A percentile compares a stretch with the other conserved stretches of the same genome.
phyloP scores from a whole-genome alignment of 352 stramenopile genomes.

The Phytophthora podocarpi region DNA sequence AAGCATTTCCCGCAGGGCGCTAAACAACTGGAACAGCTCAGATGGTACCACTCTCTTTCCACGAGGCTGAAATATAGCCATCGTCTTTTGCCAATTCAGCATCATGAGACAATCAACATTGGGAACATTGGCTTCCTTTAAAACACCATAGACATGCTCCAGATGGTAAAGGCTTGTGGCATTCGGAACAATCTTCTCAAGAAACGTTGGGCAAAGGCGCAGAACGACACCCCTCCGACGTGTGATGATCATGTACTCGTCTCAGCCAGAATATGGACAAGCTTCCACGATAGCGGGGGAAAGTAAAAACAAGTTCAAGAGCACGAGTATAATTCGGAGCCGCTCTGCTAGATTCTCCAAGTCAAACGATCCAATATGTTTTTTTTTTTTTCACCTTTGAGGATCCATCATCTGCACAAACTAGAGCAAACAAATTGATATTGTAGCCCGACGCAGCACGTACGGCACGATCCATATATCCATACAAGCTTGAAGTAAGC shows the following conservation, averaged over 20 bases:
- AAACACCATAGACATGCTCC: constrained; percentile 3
- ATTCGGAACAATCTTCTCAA: constrained; percentile 16
- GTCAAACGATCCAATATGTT: constrained; percentile 9
- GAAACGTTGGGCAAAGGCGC: constrained; percentile 5
- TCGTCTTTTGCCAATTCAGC: constrained; percentile 1
- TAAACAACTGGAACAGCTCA: constrained; percentile 12
- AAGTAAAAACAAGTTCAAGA: constrained; percentile 27
- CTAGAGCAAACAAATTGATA: constrained; percentile 13
- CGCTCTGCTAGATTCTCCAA: constrained; percentile 10
- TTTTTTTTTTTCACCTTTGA: background rate
- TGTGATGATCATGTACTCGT: constrained; percentile 4
- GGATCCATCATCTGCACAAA: too few relatives aligned
- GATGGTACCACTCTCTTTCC: constrained; percentile 5
- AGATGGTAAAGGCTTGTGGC: background rate
- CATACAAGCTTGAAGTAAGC: constrained; percentile 15
- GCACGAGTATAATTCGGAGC: constrained; percentile 11
- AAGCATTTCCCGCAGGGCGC: constrained; percentile 14
- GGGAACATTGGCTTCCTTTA: constrained; percentile 5
- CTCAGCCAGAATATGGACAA: constrained; percentile 8
- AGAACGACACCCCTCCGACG: constrained; percentile 7
- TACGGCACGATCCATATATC: constrained; percentile 18
- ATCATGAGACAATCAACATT: constrained; percentile 17
- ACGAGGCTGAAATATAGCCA: constrained; percentile 11
- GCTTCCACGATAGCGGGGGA: constrained; percentile 17
- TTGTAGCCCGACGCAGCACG: constrained; percentile 20